Conservation (phyloP, 768 basidiomycete genomes). For the Termitomyces sp. region DNA sequence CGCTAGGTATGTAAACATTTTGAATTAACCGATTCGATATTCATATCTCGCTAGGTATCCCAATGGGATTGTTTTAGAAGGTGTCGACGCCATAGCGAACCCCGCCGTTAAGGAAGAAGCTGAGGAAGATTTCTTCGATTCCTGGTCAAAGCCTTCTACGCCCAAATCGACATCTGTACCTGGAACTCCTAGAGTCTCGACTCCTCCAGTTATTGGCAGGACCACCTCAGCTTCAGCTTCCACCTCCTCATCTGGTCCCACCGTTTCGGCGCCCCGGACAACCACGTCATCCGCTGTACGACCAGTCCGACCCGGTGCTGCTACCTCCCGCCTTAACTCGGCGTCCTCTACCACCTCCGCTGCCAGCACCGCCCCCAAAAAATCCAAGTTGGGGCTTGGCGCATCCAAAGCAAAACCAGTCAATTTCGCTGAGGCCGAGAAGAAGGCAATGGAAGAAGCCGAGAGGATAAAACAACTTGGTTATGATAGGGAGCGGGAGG, state of each 20-base stretch:
- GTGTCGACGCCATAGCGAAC: conserved; percentile 44
- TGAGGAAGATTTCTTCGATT: conserved; percentile 95
- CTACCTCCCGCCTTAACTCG: conserved; percentile 33
- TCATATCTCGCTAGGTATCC: conserved; percentile 52
- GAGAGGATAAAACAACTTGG: conserved; percentile 89
- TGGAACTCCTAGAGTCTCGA: conserved; percentile 41
- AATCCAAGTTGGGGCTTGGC: conserved; percentile 75
- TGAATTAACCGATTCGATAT: not conserved
- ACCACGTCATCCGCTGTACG: conserved; percentile 61
- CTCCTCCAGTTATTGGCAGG: conserved; percentile 57
- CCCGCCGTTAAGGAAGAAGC: conserved; percentile 35
- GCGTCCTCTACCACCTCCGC: conserved; percentile 21
- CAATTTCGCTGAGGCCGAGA: conserved; percentile 93
- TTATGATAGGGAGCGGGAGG: conserved; percentile 82
- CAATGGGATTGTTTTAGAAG: conserved; percentile 74
- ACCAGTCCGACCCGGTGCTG: conserved; percentile 31
- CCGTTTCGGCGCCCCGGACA: conserved; percentile 43
- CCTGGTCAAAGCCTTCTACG: conserved; percentile 86
- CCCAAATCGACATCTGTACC: conserved; percentile 44
- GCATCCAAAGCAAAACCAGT: conserved; percentile 85
- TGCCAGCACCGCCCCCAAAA: conserved; percentile 38
- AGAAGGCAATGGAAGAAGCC: conserved; percentile 86
- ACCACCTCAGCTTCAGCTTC: conserved; percentile 32
- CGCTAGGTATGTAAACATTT: conserved; percentile 40
- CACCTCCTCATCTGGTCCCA: conserved; percentile 24